Evolutionary conservation across 805 yeast species (phyloP).

Genomic region (Candida gorgasii): DNA sequence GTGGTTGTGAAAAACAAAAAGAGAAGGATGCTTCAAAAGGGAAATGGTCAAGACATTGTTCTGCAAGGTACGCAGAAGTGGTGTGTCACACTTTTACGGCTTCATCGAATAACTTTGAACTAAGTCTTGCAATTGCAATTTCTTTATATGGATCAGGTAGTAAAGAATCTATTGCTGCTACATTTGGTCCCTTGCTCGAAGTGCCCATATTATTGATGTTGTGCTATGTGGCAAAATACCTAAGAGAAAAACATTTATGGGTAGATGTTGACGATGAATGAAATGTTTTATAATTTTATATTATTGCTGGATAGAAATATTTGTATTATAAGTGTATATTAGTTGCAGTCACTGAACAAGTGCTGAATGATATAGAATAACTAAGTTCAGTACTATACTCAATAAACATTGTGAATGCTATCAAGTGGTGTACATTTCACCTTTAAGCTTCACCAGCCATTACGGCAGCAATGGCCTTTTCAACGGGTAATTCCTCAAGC

Average conservation of each 20-base stretch:
- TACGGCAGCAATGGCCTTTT: slow-evolving; percentile 16
- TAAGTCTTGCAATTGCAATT: slow-evolving; percentile 55
- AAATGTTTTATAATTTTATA: too few species aligned
- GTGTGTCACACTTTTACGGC: slow-evolving; percentile 58
- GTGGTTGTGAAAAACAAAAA: slow-evolving; percentile 42
- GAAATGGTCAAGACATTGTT: slow-evolving; percentile 30
- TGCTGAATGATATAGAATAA: too few species aligned
- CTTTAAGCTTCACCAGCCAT: too few species aligned
- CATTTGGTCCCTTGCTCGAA: slow-evolving; percentile 61
- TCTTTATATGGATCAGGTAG: slow-evolving; percentile 53
- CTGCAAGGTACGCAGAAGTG: slow-evolving; percentile 41
- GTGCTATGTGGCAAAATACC: slow-evolving; percentile 37
- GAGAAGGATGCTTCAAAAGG: not conserved
- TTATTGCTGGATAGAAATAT: too few species aligned
- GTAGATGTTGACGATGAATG: slow-evolving; percentile 18
- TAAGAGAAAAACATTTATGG: slow-evolving; percentile 30
- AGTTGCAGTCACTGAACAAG: too few species aligned
- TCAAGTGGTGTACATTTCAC: too few species aligned
- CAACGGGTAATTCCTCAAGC: slow-evolving; percentile 25
- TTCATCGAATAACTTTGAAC: slow-evolving; percentile 58
- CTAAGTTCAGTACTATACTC: too few species aligned
- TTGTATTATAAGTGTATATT: too few species aligned
- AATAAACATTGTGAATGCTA: too few species aligned
- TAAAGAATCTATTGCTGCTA: slow-evolving; percentile 56
- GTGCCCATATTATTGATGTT: slow-evolving; percentile 50